Evolutionary conservation across 805 yeast species (phyloP).

Genomic region (Wickerhamomyces chaumierensis): DNA sequence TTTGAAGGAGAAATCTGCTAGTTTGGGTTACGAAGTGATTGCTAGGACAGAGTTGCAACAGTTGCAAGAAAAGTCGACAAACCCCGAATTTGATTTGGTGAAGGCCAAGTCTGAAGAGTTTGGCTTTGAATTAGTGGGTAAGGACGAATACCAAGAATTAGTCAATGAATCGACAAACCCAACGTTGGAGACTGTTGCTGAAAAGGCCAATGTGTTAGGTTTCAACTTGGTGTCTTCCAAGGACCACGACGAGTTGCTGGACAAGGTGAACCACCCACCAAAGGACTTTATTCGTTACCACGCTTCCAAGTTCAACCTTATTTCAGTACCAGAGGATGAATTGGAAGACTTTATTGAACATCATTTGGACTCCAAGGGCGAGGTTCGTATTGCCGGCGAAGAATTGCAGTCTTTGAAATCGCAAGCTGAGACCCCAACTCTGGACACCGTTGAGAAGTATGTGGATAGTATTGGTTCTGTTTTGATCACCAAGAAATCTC

Average conservation of each 20-base stretch:
- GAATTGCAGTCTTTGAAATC: conserved; percentile 15
- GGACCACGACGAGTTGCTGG: conserved; percentile 4
- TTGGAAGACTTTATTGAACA: conserved; percentile 3
- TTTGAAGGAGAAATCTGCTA: background rate
- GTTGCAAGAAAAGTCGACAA: background rate
- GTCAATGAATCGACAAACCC: background rate
- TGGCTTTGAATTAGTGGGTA: conserved; percentile 4
- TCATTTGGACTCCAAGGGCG: conserved; percentile 4
- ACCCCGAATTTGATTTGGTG: background rate
- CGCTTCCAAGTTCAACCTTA: conserved; percentile 2
- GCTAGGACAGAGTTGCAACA: background rate
- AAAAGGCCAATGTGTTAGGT: background rate
- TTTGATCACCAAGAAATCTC: conserved; percentile 15
- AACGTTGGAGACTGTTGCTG: background rate
- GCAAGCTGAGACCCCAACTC: conserved; percentile 16
- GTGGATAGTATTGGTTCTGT: conserved; percentile 13
- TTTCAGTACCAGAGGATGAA: conserved; percentile 3
- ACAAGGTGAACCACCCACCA: conserved; percentile 1
- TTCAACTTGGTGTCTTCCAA: background rate
- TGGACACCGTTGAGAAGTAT: conserved; percentile 8
- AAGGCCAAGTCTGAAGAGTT: background rate
- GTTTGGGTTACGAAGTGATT: background rate
- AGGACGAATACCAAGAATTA: conserved; percentile 5
- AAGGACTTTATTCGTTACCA: conserved; percentile 1
- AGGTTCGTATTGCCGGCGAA: conserved; percentile 8